Evolutionary conservation across 1,284 basidiomycete genomes (phyloP), one percentile per base, ranked within the genome.

Genomic region (Moesziomyces aphidis): DNA sequence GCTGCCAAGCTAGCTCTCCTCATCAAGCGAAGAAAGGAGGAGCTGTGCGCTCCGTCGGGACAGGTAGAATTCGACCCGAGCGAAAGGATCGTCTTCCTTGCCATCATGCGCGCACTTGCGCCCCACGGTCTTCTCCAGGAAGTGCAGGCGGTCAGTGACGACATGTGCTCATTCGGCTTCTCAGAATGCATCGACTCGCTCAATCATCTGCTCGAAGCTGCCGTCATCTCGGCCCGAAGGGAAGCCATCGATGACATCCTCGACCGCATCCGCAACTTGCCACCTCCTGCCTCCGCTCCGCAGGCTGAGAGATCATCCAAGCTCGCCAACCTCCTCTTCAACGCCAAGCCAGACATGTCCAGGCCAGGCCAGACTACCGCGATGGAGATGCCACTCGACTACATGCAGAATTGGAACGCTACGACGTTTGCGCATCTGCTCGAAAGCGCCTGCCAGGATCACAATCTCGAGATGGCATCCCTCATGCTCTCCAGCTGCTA

Each of bases 381-480:
- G 1, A 22, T 63, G 43, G 59, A 50, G 1, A 23, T 74, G n/a
- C 59, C 72, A 31, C 5, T 45, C 8, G 43, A 62, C 21, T 55
- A 49, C 42, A 61, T 48, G 48, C 60, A 60, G 39, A 73, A 76
- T 21, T 80, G 77, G 77, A 76, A 75, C n/a, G 53, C 67, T 3
- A 34, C 58, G 8, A 82, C 78, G 2, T 77, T 75, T 46, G 55
- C 66, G 23, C 67, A 65, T 22, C 48, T 79, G 48, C 24, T 81
- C 17, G 58, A 67, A 5, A 55, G 63, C 26, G 77, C 76, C 22
- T 64, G 59, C 13, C 61, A 63, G 34, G 65, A 66, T 3, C 51
- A 65, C 51, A 80, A 76, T 21, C 21, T 76, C n/a, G 81, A 83
- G 24, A 68, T 56, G 13, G 78, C 69, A 5, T 61, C 80, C 1